Conservation (phyloP, 2,329 filamentous ascomycete genomes). For the Epichloe aotearoae region DNA sequence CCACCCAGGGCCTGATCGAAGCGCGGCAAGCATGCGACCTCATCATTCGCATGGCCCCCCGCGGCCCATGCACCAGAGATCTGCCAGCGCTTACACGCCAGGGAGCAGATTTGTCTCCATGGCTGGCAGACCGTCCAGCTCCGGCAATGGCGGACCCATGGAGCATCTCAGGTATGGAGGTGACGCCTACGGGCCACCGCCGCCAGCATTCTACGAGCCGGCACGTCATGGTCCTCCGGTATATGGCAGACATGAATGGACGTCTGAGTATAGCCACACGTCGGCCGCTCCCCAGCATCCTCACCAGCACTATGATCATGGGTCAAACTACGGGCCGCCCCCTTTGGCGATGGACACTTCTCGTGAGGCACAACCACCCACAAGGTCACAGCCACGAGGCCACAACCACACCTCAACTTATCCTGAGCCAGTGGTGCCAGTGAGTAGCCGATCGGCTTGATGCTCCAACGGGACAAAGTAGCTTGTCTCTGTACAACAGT, state of each 20-base stretch:
- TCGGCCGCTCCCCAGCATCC: not conserved
- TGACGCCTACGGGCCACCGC: not conserved
- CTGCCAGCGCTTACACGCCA: slow-evolving; percentile 11
- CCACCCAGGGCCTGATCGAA: not conserved
- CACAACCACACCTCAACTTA: not conserved
- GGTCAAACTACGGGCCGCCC: not conserved
- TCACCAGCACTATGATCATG: not conserved
- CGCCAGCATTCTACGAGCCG: slow-evolving; percentile 3
- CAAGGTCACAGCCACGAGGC: not conserved
- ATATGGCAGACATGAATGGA: slow-evolving; percentile 2
- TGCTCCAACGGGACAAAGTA: not conserved
- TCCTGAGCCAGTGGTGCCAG: slow-evolving; percentile 1
- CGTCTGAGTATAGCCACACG: not conserved
- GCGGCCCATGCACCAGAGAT: slow-evolving; percentile 13
- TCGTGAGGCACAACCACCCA: not conserved
- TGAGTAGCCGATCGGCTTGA: not conserved
- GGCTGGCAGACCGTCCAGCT: slow-evolving; percentile 10
- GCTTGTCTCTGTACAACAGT: not conserved
- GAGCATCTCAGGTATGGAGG: slow-evolving; percentile 2
- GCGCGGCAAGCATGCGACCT: not conserved
- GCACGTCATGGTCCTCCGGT: slow-evolving; percentile 2
- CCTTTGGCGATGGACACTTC: not conserved
- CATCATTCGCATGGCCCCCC: not conserved
- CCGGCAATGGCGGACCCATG: slow-evolving; percentile 5
- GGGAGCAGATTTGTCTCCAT: slow-evolving; percentile 5